Conservation (phyloP, 2,329 filamentous ascomycete genomes). For the Calonectria henricotiae region DNA sequence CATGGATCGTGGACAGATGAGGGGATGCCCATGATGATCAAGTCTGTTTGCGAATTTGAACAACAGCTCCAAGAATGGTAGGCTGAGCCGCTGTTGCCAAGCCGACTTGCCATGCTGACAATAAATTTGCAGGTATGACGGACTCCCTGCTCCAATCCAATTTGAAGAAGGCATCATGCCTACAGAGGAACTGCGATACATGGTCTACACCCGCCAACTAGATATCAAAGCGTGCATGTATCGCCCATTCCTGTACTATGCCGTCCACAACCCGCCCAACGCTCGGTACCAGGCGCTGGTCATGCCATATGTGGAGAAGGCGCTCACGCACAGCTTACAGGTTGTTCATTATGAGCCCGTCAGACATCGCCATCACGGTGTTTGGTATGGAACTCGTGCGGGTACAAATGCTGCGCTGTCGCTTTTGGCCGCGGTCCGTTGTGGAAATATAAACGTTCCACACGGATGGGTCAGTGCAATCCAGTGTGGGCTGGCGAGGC, state of each 20-base stretch:
- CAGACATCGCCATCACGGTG: slow-evolving; percentile 50
- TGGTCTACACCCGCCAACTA: slow-evolving; percentile 18
- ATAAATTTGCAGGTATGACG: slow-evolving; percentile 6
- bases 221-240: slow-evolving; percentile 26
- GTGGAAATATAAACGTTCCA: slow-evolving; percentile 14
- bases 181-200: slow-evolving; percentile 22
- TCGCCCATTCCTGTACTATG: slow-evolving; percentile 28
- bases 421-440: slow-evolving; percentile 9
- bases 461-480: slow-evolving; percentile 14
- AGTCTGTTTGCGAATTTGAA: slow-evolving; percentile 49
- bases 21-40: slow-evolving; percentile 38
- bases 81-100: background rate
- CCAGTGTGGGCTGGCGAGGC: background rate
- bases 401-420: slow-evolving; percentile 20
- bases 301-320: slow-evolving; percentile 40
- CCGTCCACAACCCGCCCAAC: slow-evolving; percentile 33
- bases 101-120: background rate
- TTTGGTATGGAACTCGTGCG: slow-evolving; percentile 49
- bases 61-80: slow-evolving; percentile 49
- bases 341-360: background rate
- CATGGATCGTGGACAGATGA: slow-evolving; percentile 43
- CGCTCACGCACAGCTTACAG: background rate
- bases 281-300: slow-evolving; percentile 41
- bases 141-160: slow-evolving; percentile 25
- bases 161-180: slow-evolving; percentile 20